Percentiles rank a stretch among this genome's conserved stretches.
Evolutionary conservation across 202 grass and related monocot species (phyloP).

Genomic region (Elaeis oleifera): DNA sequence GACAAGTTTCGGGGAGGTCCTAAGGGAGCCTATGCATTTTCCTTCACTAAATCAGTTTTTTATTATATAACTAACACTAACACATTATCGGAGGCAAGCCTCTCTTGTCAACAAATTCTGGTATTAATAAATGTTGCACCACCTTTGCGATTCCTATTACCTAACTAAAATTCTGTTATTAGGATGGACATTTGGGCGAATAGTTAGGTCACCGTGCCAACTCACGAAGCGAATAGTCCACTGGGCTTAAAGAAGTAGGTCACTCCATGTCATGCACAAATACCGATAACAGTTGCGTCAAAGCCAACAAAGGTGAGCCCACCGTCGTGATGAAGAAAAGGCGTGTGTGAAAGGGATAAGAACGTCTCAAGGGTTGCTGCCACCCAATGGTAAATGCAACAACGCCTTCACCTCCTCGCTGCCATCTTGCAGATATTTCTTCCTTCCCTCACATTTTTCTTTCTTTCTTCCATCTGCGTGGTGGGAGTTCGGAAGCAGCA

Average conservation of each 20-base stretch:
- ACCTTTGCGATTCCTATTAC: too few species aligned
- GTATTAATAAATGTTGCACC: too few species aligned
- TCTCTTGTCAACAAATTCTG: too few species aligned
- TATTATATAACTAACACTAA: too few species aligned
- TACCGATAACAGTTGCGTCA: not conserved
- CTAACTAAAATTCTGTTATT: too few species aligned
- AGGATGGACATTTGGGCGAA: too few species aligned
- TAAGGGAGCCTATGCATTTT: too few species aligned
- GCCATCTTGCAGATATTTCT: not conserved
- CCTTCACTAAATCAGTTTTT: too few species aligned
- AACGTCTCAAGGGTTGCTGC: not conserved
- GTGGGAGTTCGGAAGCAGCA: conserved; percentile 1
- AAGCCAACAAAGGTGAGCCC: not conserved
- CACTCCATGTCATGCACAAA: not conserved
- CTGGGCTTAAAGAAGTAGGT: not conserved
- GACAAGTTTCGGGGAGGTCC: too few species aligned
- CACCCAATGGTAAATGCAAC: not conserved
- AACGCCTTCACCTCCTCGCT: not conserved
- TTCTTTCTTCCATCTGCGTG: not conserved
- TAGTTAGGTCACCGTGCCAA: too few species aligned
- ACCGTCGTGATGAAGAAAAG: not conserved
- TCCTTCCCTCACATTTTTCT: not conserved
- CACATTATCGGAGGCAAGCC: too few species aligned
- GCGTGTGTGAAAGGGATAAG: too few species aligned
- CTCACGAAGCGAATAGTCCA: not conserved